These are phyloP conservation scores for Vaccinium myrtillus DNA, from an alignment of 148 eudicot genomes.

Conservation along the genomic window DNA sequence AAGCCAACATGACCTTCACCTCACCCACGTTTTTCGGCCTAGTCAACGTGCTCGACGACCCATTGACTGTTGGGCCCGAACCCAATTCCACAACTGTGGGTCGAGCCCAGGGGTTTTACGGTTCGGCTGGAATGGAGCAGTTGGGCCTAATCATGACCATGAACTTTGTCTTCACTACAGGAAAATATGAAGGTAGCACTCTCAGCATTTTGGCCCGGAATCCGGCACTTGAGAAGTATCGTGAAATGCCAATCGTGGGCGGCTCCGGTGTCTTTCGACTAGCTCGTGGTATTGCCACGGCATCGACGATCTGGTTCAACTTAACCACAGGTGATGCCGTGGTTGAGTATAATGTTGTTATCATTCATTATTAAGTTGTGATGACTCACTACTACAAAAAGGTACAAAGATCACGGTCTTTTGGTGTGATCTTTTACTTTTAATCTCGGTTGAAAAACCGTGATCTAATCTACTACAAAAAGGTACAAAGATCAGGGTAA, in stretches of 20 bases:
- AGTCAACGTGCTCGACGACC: conserved; percentile 14
- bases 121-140: conserved; percentile 15
- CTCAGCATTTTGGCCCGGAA: conserved; percentile 31
- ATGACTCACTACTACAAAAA: too few relatives aligned
- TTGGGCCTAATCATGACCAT: conserved; percentile 22
- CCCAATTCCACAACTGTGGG: conserved; percentile 22
- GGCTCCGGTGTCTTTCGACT: conserved; percentile 45
- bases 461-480: too few relatives aligned
- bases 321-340: too few relatives aligned
- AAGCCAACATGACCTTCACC: background rate
- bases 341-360: too few relatives aligned
- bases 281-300: conserved; percentile 39
- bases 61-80: conserved; percentile 20
- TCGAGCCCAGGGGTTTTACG: conserved; percentile 26
- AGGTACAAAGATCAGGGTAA: too few relatives aligned
- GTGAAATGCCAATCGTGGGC: conserved; percentile 41
- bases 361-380: too few relatives aligned
- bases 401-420: too few relatives aligned
- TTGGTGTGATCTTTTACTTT: too few relatives aligned
- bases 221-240: conserved; percentile 2
- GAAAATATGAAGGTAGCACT: conserved; percentile 36
- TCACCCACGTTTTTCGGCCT: conserved; percentile 18
- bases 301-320: conserved; percentile 28
- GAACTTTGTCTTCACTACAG: conserved; percentile 27
- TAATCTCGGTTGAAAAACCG: too few relatives aligned